Evolutionary conservation across 148 eudicot species (phyloP).

Genomic region (Polygonum aviculare): DNA sequence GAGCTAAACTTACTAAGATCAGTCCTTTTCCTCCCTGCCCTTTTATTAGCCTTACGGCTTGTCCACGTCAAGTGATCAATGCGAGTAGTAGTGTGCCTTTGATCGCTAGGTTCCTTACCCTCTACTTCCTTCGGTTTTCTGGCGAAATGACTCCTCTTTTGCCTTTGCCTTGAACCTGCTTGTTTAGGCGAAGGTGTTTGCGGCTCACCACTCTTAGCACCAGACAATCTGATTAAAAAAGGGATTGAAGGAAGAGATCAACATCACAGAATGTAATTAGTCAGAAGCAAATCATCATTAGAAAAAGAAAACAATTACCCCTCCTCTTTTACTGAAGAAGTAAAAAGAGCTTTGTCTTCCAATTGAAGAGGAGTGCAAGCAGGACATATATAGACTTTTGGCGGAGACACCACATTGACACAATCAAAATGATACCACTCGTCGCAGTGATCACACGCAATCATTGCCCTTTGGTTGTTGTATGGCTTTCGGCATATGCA

Average conservation of each 20-base stretch:
- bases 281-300: not conserved
- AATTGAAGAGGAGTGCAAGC: conserved; percentile 52
- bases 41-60: conserved; percentile 65
- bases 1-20: conserved; percentile 48
- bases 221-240: conserved; percentile 27
- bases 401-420: conserved; percentile 55
- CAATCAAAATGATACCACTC: conserved; percentile 99
- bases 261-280: not conserved
- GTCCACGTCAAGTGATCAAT: conserved; percentile 62
- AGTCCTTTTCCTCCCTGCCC: conserved; percentile 63
- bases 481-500: conserved; percentile 95
- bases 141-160: conserved; percentile 26
- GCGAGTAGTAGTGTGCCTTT: conserved; percentile 22
- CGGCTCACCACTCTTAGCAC: conserved; percentile 59
- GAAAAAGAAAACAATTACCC: conserved; percentile 27
- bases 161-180: conserved; percentile 37
- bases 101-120: conserved; percentile 12
- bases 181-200: conserved; percentile 80
- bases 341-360: conserved; percentile 27
- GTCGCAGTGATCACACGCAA: conserved; percentile 94
- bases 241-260: not conserved
- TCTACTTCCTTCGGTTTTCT: conserved; percentile 25
- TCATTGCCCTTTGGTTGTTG: conserved; percentile 79
- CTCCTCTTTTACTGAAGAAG: conserved; percentile 29
- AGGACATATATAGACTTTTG: conserved; percentile 76